Base-by-base conservation (phyloP, 176 grass and related monocot species). In the Calamus simplicifolius region DNA sequence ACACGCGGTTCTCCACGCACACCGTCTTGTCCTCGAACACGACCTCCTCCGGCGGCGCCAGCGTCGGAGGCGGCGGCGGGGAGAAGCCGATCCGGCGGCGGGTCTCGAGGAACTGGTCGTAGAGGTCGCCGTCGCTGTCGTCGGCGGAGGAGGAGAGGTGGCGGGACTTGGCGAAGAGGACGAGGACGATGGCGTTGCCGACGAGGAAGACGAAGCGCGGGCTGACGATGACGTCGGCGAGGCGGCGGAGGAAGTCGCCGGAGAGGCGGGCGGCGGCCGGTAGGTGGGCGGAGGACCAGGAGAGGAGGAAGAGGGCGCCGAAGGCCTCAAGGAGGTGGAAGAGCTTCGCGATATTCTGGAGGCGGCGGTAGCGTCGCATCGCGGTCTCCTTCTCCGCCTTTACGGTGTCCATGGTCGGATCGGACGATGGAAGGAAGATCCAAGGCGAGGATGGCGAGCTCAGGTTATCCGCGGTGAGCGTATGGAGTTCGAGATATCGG, bases 171-270 rank as follows among this genome's bases (percentile, higher is more conserved):
- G 62, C 62, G 62, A 65, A 49, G 16, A 65, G 62, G 48, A 65
- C 48, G 62, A 65, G 25, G 62, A 65, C 62, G 62, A 65, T 65
- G 48, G 62, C 62, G 62, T 65, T 65, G 62, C 38, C 62, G 49
- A 65, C 5, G 48, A 65, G 23, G 49, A 65, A 65, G 23, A 65
- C 48, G 62, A 51, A 51, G 23, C 62, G 49, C 5, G 62, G 49
- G 21, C 62, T 49, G 49, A 65, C 23, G 48, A 65, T 48, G 62
- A 25, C 62, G 4, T 48, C 49, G 25, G 49, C 49, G 49, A 51
- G 14, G 62, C 48, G 25, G 62, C 49, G 49, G 62, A 65, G 49
- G 49, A 65, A 49, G 49, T 65, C 23, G 25, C 16, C 3, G 23
- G 62, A 65, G 35, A 43, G 12, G 35, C 35, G 35, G 49, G 35